phyloP scores from a whole-genome alignment of 2,329 filamentous ascomycete species.

The Stachybotrys chartarum region DNA sequence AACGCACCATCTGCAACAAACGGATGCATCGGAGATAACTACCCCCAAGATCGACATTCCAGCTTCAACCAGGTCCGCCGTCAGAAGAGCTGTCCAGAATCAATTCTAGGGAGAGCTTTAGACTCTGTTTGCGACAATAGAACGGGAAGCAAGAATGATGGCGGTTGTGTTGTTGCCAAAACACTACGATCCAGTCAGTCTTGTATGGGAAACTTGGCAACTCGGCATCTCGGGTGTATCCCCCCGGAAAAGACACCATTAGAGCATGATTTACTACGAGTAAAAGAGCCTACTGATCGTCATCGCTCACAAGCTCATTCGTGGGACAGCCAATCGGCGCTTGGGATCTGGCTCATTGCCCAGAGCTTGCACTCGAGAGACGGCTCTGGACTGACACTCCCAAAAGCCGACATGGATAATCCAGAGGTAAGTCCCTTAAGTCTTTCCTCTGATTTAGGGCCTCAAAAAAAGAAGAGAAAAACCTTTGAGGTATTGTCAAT shows the following conservation, averaged over 20 bases:
- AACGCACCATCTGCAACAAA: background rate
- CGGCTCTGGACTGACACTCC: slow-evolving; percentile 11
- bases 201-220: background rate
- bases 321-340: slow-evolving; percentile 24
- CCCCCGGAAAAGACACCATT: background rate
- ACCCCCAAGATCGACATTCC: no score
- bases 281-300: slow-evolving; percentile 20
- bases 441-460: no score
- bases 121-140: background rate
- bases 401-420: slow-evolving; percentile 5
- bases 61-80: background rate
- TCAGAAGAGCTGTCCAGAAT: background rate
- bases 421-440: background rate
- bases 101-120: background rate
- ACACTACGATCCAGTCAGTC: background rate
- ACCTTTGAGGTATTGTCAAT: no score
- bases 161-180: background rate
- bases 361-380: slow-evolving; percentile 22
- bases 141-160: background rate
- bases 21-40: background rate
- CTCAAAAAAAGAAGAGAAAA: no score
- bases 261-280: slow-evolving; percentile 5
- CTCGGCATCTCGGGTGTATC: background rate
- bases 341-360: slow-evolving; percentile 29
- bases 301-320: slow-evolving; percentile 16